These are phyloP conservation scores for Sarcodon sp. DNA, from an alignment of 768 basidiomycete species.

Conservation along the genomic window DNA sequence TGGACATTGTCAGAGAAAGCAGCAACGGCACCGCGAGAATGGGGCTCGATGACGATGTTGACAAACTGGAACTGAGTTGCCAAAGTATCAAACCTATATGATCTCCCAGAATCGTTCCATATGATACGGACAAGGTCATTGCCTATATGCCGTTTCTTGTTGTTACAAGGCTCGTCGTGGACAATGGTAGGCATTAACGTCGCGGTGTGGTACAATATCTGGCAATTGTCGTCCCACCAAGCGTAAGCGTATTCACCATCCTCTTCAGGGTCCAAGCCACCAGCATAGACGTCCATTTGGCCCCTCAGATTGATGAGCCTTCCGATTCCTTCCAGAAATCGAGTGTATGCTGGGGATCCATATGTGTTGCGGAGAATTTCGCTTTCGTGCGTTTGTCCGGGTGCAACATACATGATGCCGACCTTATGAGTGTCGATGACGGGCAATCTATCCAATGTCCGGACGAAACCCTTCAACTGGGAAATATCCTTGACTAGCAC, in stretches of 20 bases:
- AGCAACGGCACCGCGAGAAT: constrained; percentile 71
- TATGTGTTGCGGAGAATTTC: constrained; percentile 86
- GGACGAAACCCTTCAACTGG: constrained; percentile 43
- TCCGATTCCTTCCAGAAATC: constrained; percentile 86
- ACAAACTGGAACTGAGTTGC: constrained; percentile 92
- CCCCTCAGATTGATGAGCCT: constrained; percentile 79
- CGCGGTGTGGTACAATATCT: constrained; percentile 89
- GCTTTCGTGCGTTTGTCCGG: constrained; percentile 71
- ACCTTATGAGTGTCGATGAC: constrained; percentile 98
- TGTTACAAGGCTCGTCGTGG: constrained; percentile 55
- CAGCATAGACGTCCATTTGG: constrained; percentile 86
- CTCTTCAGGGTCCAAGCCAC: constrained; percentile 80
- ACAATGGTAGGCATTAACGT: constrained; percentile 87
- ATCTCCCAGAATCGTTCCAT: constrained; percentile 92
- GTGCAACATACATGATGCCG: constrained; percentile 91
- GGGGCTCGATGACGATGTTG: constrained; percentile 94
- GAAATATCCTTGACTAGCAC: constrained; percentile 40
- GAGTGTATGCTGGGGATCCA: constrained; percentile 90
- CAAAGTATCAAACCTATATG: constrained; percentile 87
- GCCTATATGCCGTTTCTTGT: constrained; percentile 94
- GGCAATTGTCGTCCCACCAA: constrained; percentile 98
- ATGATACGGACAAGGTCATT: constrained; percentile 95
- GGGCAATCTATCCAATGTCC: constrained; percentile 68
- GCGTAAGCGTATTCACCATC: constrained; percentile 97
- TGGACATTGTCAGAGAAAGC: constrained; percentile 76